Conservation (phyloP, 1,284 basidiomycete species). For the Trichosporon asahii region DNA sequence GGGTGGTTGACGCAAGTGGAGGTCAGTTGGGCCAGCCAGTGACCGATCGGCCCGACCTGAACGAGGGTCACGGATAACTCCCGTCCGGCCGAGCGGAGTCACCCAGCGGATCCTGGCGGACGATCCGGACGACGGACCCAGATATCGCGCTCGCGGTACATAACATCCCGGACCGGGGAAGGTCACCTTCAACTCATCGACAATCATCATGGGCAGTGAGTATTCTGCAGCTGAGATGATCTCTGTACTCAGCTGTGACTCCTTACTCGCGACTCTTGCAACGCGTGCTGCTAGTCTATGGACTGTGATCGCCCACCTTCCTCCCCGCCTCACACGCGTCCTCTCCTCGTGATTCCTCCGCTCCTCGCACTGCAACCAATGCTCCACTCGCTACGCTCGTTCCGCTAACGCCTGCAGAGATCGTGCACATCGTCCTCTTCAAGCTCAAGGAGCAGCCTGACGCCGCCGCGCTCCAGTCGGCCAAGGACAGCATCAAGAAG, state of each 20-base stretch:
- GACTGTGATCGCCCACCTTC: too few species aligned
- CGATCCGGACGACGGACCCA: too few species aligned
- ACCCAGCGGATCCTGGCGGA: too few species aligned
- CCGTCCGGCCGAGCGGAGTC: neutral
- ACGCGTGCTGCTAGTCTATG: too few species aligned
- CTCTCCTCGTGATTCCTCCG: too few species aligned
- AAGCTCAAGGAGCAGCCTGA: conserved; percentile 40
- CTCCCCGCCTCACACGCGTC: too few species aligned
- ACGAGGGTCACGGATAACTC: neutral
- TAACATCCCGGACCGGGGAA: neutral
- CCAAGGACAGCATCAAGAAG: conserved; percentile 36
- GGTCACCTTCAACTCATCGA: neutral
- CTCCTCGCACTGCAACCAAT: too few species aligned
- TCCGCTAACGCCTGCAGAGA: conserved; percentile 28
- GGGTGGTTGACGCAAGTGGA: neutral
- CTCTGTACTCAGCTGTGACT: too few species aligned
- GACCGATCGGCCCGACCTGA: neutral
- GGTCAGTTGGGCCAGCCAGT: neutral
- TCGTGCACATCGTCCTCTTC: conserved; percentile 51
- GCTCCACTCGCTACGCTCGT: neutral
- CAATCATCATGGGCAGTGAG: conserved; percentile 25
- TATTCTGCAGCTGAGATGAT: neutral
- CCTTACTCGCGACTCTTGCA: too few species aligned
- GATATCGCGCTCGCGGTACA: neutral
- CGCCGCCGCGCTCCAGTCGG: conserved; percentile 29